phyloP scores from a whole-genome alignment of 306 rosid species.

The Glycine latifolia region DNA sequence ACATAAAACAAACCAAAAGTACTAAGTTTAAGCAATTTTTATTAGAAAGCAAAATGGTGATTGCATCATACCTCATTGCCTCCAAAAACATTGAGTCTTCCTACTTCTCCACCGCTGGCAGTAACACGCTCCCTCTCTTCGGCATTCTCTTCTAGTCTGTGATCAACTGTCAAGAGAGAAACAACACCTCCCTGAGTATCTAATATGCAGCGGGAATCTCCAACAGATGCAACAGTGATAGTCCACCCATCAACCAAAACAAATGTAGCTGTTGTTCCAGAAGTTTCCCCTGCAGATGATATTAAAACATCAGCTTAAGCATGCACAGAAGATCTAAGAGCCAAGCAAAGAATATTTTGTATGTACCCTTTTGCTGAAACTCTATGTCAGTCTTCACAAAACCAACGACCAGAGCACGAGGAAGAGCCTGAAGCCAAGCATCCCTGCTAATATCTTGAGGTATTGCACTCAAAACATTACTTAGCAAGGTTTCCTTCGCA shows the following conservation, averaged over 20 bases:
- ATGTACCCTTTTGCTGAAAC: conserved; percentile 90
- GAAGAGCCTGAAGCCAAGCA: conserved; percentile 95
- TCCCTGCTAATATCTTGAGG: conserved; percentile 91
- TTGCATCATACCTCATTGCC: conserved; percentile 75
- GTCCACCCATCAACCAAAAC: conserved; percentile 96
- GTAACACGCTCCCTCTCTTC: conserved; percentile 98
- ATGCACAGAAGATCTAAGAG: conserved; percentile 22
- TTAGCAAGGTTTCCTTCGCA: conserved; percentile 80
- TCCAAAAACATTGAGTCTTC: conserved; percentile 93
- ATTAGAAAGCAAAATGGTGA: conserved; percentile 32
- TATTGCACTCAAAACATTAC: conserved; percentile 88
- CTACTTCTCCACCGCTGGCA: conserved; percentile 99
- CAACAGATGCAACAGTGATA: conserved; percentile 96
- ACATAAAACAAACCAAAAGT: conserved; percentile 28
- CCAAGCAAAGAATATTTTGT: neutral
- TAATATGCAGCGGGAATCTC: conserved; percentile 97
- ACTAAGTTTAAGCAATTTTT: conserved; percentile 26
- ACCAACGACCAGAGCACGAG: conserved; percentile 96
- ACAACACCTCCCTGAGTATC: conserved; percentile 95
- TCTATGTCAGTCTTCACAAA: conserved; percentile 98
- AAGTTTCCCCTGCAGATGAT: conserved; percentile 84
- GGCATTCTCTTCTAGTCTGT: conserved; percentile 92
- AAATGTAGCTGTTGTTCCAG: conserved; percentile 98
- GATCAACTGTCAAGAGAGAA: conserved; percentile 95
- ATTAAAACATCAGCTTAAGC: conserved; percentile 35